Evolutionary conservation across 2,329 filamentous ascomycete genomes (phyloP), one percentile per base, ranked within the genome.

Genomic region (Clonostachys rosea): DNA sequence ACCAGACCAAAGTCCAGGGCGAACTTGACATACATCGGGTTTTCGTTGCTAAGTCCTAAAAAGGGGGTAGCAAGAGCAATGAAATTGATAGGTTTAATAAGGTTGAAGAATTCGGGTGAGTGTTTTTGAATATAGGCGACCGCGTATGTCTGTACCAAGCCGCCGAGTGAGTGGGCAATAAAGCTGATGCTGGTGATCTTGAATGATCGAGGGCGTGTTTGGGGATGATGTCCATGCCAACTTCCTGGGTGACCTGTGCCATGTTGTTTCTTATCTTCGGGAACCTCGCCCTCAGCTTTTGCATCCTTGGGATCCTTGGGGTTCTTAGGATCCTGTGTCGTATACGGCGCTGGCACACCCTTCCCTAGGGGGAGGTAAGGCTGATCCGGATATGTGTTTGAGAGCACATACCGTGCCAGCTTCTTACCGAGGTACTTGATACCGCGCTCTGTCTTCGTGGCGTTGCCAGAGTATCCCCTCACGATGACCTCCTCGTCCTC

Each of bases 401-500:
- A 80, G 40, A 99, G 75, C 33, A 97, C 82, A 62, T 92, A 95
- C 70, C 91, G 91, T 17, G 94, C 94, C 24, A 99, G 79, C 44
- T 94, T 82, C 65, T 97, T 97, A 17, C 94, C 94, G 6, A 99
- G 79, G 65, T 96, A 99, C 64, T 97, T 96, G 59, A 99, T 97
- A 14, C 94, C 94, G 53, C 86, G 84, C 68, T 99, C 94, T 3
- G 94, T 99, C 48, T 87, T 86, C 34, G 89, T 90, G 8, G 89
- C 89, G 64, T 97, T 97, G 42, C 89, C 91, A 7, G 86, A 83
- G 61, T 92, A 97, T 3, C 92, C 92, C 53, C 92, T 79, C 4
- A 96, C 92, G 56, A 97, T 84, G 13, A 96, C 85, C 60, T 95
- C 81, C 57, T 94, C 89, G 36, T 91, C 85, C 30, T 89, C 85